Evolutionary conservation across 805 yeast species (phyloP).

Genomic region (Metschnikowia picachoensis): DNA sequence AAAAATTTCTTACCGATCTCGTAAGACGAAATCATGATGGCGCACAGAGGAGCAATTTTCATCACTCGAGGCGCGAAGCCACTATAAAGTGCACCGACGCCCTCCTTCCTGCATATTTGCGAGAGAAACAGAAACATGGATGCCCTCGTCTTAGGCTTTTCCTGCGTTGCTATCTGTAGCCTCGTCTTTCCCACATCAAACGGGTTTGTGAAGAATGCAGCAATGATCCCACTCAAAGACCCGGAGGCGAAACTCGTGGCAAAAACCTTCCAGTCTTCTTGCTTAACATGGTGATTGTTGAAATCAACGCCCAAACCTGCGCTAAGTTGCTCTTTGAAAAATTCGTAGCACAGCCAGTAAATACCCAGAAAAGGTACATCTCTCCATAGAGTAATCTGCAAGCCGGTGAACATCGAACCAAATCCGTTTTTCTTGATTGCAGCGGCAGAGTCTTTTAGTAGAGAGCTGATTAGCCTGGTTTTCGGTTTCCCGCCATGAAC

Average conservation of each 20-base stretch:
- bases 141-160: constrained; percentile 26
- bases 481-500: constrained; percentile 18
- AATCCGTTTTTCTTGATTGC: constrained; percentile 58
- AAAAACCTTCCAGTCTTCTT: constrained; percentile 45
- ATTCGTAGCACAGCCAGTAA: constrained; percentile 87
- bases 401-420: constrained; percentile 71
- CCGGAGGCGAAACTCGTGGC: constrained; percentile 74
- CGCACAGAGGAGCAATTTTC: constrained; percentile 96
- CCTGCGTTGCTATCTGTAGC: constrained; percentile 57
- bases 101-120: constrained; percentile 67
- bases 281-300: constrained; percentile 7
- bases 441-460: constrained; percentile 49
- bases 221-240: constrained; percentile 75
- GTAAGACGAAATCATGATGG: constrained; percentile 95
- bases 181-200: constrained; percentile 97
- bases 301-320: constrained; percentile 22
- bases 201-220: constrained; percentile 87
- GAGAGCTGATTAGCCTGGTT: constrained; percentile 37
- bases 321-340: constrained; percentile 29
- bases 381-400: constrained; percentile 87
- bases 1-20: constrained; percentile 73
- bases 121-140: constrained; percentile 67
- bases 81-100: constrained; percentile 76
- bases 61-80: constrained; percentile 83
- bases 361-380: constrained; percentile 96